A percentile compares a stretch with the other conserved stretches of the same genome.
Evolutionary conservation across 179 eudicot genomes (phyloP).

Genomic region (Silene vulgaris): DNA sequence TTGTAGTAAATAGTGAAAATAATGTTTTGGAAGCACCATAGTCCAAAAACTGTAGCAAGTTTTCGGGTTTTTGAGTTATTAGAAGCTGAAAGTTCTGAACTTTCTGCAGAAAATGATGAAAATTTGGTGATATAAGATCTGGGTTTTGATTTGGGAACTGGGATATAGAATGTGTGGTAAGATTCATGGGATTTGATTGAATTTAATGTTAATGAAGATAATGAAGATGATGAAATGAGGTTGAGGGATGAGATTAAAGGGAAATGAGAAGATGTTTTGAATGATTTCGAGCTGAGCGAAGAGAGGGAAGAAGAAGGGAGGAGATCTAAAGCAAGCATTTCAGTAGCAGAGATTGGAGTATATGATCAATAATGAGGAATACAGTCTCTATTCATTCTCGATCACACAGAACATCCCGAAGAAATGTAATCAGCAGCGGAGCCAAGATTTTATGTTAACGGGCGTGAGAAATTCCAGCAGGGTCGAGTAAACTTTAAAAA

Average conservation of each 20-base stretch:
- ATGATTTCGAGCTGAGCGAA: conserved; percentile 39
- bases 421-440: too few species aligned
- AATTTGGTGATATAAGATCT: conserved; percentile 27
- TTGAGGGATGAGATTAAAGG: conserved; percentile 27
- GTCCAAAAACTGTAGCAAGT: conserved; percentile 59
- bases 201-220: conserved; percentile 6
- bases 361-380: too few species aligned
- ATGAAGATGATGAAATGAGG: conserved; percentile 14
- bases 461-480: too few species aligned
- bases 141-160: conserved; percentile 32
- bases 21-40: conserved; percentile 78
- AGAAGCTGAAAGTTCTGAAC: not conserved
- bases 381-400: too few species aligned
- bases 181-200: conserved; percentile 13
- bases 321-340: not conserved
- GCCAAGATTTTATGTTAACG: too few species aligned
- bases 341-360: too few species aligned
- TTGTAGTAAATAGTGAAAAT: conserved; percentile 77
- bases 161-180: conserved; percentile 18
- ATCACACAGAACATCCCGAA: too few species aligned
- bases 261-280: conserved; percentile 26
- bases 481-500: too few species aligned
- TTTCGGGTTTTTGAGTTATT: conserved; percentile 40
- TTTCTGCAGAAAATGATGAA: conserved; percentile 28
- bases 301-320: conserved; percentile 36